Conservation (phyloP, 768 basidiomycete species). For the Hygrocybe punicea region DNA sequence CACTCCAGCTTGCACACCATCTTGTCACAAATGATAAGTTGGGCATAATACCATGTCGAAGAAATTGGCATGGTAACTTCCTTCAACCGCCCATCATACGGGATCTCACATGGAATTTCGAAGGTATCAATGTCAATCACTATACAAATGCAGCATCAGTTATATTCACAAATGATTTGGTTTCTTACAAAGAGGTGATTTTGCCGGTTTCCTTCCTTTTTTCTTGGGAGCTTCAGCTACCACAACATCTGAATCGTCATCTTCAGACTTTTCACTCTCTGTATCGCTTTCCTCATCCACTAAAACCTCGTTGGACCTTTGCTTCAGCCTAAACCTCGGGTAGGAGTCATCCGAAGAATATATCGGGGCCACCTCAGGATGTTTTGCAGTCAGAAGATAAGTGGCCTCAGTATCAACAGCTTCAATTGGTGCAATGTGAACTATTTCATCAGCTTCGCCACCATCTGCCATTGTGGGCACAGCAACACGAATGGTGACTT, state of each 20-base stretch:
- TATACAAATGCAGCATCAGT: not conserved
- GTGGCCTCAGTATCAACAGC: not conserved
- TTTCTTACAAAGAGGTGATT: not conserved
- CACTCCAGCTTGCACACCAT: not conserved
- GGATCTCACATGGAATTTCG: not conserved
- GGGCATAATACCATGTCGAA: not conserved
- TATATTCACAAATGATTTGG: not conserved
- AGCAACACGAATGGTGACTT: not conserved
- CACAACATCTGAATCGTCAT: not conserved
- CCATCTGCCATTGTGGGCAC: not conserved
- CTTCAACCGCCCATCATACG: not conserved
- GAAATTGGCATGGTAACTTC: not conserved
- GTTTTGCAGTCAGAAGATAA: not conserved
- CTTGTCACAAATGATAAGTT: not conserved
- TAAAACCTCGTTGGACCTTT: not conserved
- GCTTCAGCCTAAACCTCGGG: not conserved
- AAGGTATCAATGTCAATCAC: not conserved
- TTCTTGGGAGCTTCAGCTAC: not conserved
- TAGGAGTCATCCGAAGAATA: not conserved
- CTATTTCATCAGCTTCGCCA: not conserved
- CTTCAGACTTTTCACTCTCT: not conserved
- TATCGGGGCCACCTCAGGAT: not conserved
- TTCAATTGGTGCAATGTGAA: not conserved
- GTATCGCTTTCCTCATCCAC: not conserved
- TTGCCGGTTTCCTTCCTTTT: not conserved